Evolutionary conservation across 2,329 filamentous ascomycete genomes (phyloP).

Genomic region (Chlorencoelia australis): DNA sequence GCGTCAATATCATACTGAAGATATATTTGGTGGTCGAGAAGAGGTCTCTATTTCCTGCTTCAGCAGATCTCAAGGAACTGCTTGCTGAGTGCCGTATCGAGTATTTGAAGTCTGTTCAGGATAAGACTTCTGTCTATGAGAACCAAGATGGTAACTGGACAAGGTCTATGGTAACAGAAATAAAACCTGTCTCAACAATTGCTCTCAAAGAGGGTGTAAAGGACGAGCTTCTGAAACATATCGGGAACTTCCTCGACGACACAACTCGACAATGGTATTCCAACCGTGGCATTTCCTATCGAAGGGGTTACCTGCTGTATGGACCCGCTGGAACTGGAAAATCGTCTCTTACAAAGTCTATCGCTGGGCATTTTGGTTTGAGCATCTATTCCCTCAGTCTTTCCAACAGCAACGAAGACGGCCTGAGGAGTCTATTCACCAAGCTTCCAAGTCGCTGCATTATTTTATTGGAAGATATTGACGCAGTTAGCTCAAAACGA

Average conservation of each 20-base stretch:
- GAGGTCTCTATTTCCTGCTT: slow-evolving; percentile 50
- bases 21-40: slow-evolving; percentile 40
- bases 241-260: slow-evolving; percentile 70
- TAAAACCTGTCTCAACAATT: slow-evolving; percentile 41
- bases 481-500: slow-evolving; percentile 50
- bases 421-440: slow-evolving; percentile 48
- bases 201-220: slow-evolving; percentile 62
- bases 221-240: slow-evolving; percentile 54
- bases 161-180: neutral
- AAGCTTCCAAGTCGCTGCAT: slow-evolving; percentile 53
- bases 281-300: slow-evolving; percentile 63
- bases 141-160: neutral
- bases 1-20: slow-evolving; percentile 33
- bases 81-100: slow-evolving; percentile 27
- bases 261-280: slow-evolving; percentile 64
- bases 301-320: slow-evolving; percentile 68
- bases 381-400: slow-evolving; percentile 56
- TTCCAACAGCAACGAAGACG: slow-evolving; percentile 50
- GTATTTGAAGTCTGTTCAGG: slow-evolving; percentile 1
- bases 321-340: slow-evolving; percentile 69
- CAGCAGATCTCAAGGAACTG: slow-evolving; percentile 52
- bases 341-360: slow-evolving; percentile 54
- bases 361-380: slow-evolving; percentile 56
- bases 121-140: slow-evolving; percentile 1
- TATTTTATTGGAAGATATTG: slow-evolving; percentile 60